These are phyloP conservation scores for Hysterangium stoloniferum DNA, from an alignment of 768 basidiomycete genomes.

Conservation along the genomic window DNA sequence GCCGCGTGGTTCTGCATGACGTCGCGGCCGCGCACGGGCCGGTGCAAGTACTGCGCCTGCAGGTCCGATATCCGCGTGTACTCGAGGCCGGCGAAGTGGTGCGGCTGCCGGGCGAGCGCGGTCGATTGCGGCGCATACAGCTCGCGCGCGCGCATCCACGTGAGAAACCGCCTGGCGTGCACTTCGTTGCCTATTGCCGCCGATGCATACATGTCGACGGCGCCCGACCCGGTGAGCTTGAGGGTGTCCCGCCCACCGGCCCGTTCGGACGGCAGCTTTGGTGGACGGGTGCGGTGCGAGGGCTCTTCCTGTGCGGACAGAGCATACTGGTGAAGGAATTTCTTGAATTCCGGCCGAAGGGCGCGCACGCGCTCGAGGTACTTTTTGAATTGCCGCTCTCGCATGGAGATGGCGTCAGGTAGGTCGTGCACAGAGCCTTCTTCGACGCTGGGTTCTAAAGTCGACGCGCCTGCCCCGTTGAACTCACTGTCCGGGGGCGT, in stretches of 20 bases:
- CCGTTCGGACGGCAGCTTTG: constrained; percentile 14
- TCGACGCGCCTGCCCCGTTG: constrained; percentile 7
- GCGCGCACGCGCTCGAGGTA: constrained; percentile 55
- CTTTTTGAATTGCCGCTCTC: constrained; percentile 43
- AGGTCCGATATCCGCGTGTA: constrained; percentile 50
- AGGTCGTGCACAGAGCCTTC: background rate
- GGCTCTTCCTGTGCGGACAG: constrained; percentile 2
- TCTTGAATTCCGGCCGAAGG: constrained; percentile 47
- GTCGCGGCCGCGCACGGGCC: constrained; percentile 52
- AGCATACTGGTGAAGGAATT: constrained; percentile 29
- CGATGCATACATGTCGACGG: constrained; percentile 21
- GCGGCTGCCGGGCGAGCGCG: constrained; percentile 56
- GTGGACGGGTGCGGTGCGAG: background rate
- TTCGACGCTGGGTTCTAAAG: constrained; percentile 1
- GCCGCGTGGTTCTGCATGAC: constrained; percentile 18
- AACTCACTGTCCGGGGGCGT: constrained; percentile 45
- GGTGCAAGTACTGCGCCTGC: constrained; percentile 44
- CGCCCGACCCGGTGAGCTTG: constrained; percentile 15
- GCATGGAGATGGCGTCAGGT: constrained; percentile 57
- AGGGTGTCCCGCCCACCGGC: constrained; percentile 23
- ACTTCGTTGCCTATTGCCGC: constrained; percentile 4
- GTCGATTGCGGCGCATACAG: constrained; percentile 22
- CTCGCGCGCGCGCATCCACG: constrained; percentile 16
- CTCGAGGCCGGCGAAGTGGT: constrained; percentile 51
- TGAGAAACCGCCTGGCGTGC: constrained; percentile 12